Base-by-base conservation (phyloP, 1,139 yeast genomes). In the Kazachstania sp. region DNA sequence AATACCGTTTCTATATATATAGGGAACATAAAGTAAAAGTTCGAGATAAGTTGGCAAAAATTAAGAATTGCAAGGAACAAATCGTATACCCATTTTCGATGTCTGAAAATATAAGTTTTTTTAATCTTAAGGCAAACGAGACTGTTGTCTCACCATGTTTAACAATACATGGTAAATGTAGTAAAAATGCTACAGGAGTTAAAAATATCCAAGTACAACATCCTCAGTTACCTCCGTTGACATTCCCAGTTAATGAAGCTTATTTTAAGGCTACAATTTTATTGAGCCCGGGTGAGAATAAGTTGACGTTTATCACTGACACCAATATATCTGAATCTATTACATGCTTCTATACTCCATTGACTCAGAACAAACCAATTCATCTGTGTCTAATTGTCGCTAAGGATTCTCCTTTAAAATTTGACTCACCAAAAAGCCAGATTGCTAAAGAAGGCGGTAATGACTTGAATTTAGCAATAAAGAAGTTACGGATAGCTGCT, bases 381-480 rank as follows among this genome's bases (percentile, higher is more conserved):
- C 95, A 90, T 64, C 64, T 90, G 48, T 88, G 95, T 63, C 61
- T 90, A 13, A 66, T 92, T 23, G 66, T 88, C 7, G 97, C 87
- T 1, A 74, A 71, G 47, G 98, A 92, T 59, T 86, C 95, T 1
- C 78, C 80, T 4, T 78, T 79, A 8, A 54, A 66, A 8, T 90
- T 78, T 62, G 97, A 92, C 60, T 79, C 88, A 59, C 94, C 95
- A 2, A 61, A 66, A 3, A 72, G 78, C 48, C 60, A 61, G 43
- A 78, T 78, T 52, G 54, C 66, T 26, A 64, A 68, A 37, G 65
- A 73, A 37, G 95, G 86, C 56, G 81, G 81, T 1, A 82, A 87
- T 51, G 78, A 74, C n/a, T 61, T 90, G 23, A 83, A 82, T 16
- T 66, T 81, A n/a, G 97, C 97, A 0, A 70, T 86, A 20, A 72